phyloP scores from a whole-genome alignment of 2,329 filamentous ascomycete genomes.

The Colletotrichum musicola region DNA sequence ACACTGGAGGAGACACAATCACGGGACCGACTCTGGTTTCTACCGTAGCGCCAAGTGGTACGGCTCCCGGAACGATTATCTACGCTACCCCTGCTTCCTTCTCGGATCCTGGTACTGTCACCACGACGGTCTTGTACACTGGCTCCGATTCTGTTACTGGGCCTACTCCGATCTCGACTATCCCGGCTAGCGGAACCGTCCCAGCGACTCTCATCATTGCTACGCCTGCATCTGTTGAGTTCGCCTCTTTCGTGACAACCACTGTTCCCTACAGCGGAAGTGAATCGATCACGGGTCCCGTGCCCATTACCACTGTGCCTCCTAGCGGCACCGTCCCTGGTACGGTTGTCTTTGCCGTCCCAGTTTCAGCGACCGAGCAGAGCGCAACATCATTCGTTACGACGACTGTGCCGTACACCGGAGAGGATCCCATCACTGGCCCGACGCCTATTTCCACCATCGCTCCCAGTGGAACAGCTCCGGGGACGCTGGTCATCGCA shows the following conservation, averaged over 20 bases:
- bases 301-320: constrained; percentile 12
- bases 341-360: constrained; percentile 17
- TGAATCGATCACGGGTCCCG: constrained; percentile 1
- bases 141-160: background rate
- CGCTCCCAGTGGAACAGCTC: background rate
- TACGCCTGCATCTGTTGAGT: background rate
- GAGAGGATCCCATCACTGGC: background rate
- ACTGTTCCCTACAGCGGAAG: constrained; percentile 2
- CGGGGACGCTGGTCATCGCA: constrained; percentile 5
- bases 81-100: constrained; percentile 1
- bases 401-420: background rate
- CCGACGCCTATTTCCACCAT: background rate
- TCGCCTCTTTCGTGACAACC: background rate
- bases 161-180: background rate
- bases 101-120: background rate
- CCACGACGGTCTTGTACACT: constrained; percentile 6
- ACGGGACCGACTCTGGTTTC: background rate
- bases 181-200: constrained; percentile 1
- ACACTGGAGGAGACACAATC: constrained; percentile 4
- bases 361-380: background rate
- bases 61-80: background rate
- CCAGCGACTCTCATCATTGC: constrained; percentile 4
- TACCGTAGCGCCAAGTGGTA: background rate
- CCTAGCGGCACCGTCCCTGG: constrained; percentile 20
- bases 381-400: constrained; percentile 1